Evolutionary conservation across 306 rosid species (phyloP).

Genomic region (Astragalus membranaceus): DNA sequence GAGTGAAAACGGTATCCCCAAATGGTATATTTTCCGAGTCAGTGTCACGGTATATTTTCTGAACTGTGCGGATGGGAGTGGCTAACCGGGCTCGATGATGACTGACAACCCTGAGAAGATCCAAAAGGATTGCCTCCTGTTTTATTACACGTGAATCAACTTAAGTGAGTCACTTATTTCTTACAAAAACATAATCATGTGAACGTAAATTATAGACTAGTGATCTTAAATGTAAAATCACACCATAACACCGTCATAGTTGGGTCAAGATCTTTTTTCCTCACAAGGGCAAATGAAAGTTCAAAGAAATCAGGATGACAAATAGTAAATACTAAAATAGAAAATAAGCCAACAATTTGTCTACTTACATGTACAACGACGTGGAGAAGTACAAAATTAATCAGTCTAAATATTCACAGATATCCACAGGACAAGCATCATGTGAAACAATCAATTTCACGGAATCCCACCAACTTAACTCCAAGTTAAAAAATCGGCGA

Average conservation of each 20-base stretch:
- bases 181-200: background rate
- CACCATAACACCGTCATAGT: background rate
- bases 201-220: background rate
- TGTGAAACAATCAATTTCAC: background rate
- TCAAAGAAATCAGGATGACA: background rate
- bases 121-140: slow-evolving; percentile 94
- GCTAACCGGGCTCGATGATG: slow-evolving; percentile 94
- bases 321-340: no score
- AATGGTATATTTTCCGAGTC: slow-evolving; percentile 75
- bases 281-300: background rate
- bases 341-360: background rate
- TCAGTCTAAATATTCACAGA: background rate
- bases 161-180: background rate
- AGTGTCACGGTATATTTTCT: slow-evolving; percentile 66
- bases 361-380: background rate
- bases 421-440: background rate
- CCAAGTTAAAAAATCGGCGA: background rate
- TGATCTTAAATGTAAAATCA: slow-evolving; percentile 2
- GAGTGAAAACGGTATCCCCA: slow-evolving; percentile 57
- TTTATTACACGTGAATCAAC: slow-evolving; percentile 20
- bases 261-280: background rate
- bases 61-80: slow-evolving; percentile 96
- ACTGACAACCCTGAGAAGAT: slow-evolving; percentile 91
- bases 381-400: background rate
- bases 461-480: background rate